These are phyloP conservation scores for Astragalus membranaceus DNA, from an alignment of 306 rosid genomes.

Conservation along the genomic window DNA sequence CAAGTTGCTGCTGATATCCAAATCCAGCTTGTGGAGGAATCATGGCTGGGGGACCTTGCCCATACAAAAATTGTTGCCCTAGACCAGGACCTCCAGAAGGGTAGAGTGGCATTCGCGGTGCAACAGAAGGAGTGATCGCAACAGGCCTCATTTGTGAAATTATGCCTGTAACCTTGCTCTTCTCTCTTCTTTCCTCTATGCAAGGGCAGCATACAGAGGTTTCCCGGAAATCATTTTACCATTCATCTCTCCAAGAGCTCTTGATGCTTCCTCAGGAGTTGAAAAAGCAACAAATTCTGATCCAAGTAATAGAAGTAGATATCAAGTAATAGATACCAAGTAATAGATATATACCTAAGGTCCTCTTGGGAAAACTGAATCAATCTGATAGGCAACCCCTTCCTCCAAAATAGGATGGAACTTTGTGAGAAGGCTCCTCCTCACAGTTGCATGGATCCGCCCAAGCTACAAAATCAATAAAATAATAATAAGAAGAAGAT, in stretches of 20 bases:
- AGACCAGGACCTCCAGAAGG: slow-evolving; percentile 78
- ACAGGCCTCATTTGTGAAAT: slow-evolving; percentile 81
- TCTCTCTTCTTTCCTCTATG: slow-evolving; percentile 68
- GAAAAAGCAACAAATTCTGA: slow-evolving; percentile 71
- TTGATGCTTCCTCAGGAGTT: slow-evolving; percentile 58
- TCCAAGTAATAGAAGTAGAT: no score
- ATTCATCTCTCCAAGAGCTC: slow-evolving; percentile 63
- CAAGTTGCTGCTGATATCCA: slow-evolving; percentile 81
- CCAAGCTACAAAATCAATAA: no score
- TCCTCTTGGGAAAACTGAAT: no score
- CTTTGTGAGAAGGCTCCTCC: no score
- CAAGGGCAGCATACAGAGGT: slow-evolving; percentile 71
- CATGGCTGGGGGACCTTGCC: slow-evolving; percentile 67
- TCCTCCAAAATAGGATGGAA: no score
- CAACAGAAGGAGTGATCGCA: slow-evolving; percentile 52
- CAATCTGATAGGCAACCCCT: no score
- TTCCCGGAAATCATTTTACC: slow-evolving; percentile 54
- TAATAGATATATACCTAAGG: no score
- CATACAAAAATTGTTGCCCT: slow-evolving; percentile 70
- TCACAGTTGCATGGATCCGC: no score
- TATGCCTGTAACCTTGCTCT: slow-evolving; percentile 75
- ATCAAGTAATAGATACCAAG: no score
- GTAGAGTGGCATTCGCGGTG: slow-evolving; percentile 66
- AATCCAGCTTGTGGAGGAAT: slow-evolving; percentile 79
- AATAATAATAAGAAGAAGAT: no score